Base-by-base conservation (phyloP, 805 yeast species). In the Barnettozyma salicaria region DNA sequence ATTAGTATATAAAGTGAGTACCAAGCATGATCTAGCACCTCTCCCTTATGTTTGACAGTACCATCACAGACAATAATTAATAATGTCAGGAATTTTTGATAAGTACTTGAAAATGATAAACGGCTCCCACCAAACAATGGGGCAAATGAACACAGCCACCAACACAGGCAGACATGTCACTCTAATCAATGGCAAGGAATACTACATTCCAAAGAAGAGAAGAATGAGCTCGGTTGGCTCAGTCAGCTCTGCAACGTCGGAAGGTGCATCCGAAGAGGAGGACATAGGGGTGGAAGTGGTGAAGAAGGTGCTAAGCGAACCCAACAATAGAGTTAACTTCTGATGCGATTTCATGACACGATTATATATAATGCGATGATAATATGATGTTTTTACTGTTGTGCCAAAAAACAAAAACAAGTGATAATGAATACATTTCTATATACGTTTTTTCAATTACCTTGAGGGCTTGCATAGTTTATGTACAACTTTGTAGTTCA, bases 61-160 rank as follows among this genome's bases (percentile, higher is more conserved):
- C 20, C 6, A n/a, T 5, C 10, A 18, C n/a, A 27, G 20, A 20
- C 23, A 30, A 24, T 19, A 12, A 25, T 42, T 43, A 60, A 43
- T 39, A 44, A 50, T 55, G 59, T 55, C 59, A 5, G 59, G 59
- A 30, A 55, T 55, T 40, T 55, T 55, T 27, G 59, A 55, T 36
- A 53, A 52, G 30, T 55, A 55, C 40, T 27, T 55, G 14, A 41
- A 40, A 39, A 41, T 45, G 48, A 40, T 53, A 43, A 47, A 48
- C 34, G 45, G 47, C 17, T 40, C 49, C 8, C 39, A 42, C 32
- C 33, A 21, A 31, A 38, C 49, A 10, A 27, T 35, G 34, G 47
- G 50, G n/a, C 48, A 47, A 30, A 48, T 47, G 36, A 32, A 45
- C 39, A 46, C 52, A 5, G 42, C 37, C 14, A 30, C 49, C 7